These are phyloP conservation scores for Gymnopus androsaceus DNA, from an alignment of 1,284 basidiomycete genomes.

Conservation along the genomic window DNA sequence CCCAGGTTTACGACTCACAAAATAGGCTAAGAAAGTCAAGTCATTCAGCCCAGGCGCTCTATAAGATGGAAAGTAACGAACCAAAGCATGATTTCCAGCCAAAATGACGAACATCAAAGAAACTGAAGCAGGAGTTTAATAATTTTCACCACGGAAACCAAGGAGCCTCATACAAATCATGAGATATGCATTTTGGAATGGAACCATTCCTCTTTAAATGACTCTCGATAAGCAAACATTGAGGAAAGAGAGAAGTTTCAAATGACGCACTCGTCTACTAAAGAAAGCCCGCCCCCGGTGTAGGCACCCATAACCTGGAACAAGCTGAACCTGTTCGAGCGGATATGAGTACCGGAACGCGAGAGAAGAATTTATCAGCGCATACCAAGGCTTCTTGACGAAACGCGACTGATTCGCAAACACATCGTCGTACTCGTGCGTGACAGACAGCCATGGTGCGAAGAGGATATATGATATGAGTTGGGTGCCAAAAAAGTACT, in stretches of 20 bases:
- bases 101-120: constrained; percentile 50
- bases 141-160: neutral
- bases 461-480: constrained; percentile 64
- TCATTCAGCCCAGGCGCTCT: neutral
- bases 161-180: constrained; percentile 45
- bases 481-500: constrained; percentile 56
- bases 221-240: neutral
- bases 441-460: constrained; percentile 48
- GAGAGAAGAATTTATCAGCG: neutral
- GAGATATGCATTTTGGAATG: constrained; percentile 53
- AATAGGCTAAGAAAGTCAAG: constrained; percentile 28
- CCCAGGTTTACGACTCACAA: constrained; percentile 29
- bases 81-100: constrained; percentile 57
- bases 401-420: constrained; percentile 46
- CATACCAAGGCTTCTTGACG: constrained; percentile 53
- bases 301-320: constrained; percentile 55
- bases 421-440: constrained; percentile 44
- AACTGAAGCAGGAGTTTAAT: constrained; percentile 33
- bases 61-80: constrained; percentile 28
- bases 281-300: constrained; percentile 55
- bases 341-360: neutral
- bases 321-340: constrained; percentile 40
- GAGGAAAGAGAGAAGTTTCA: constrained; percentile 22
- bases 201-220: constrained; percentile 50
- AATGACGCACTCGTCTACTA: constrained; percentile 58